Evolutionary conservation across 345 rosid genomes (phyloP).

Genomic region (Passiflora organensis): DNA sequence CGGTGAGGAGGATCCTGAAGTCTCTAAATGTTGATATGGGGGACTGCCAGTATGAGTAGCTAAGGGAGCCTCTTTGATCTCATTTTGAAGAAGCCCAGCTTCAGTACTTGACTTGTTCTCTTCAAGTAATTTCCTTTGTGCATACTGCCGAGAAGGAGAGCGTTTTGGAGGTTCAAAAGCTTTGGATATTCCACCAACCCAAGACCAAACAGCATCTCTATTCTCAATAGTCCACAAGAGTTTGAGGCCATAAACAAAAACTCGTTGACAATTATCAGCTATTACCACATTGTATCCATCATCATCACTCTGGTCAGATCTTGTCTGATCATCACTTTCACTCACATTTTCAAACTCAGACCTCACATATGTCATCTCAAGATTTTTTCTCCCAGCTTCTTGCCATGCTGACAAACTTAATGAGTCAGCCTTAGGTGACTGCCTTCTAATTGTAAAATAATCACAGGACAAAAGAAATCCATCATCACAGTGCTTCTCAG

Average conservation of each 20-base stretch:
- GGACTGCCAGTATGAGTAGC: constrained; percentile 30
- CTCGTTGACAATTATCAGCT: constrained; percentile 93
- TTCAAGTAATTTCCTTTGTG: constrained; percentile 77
- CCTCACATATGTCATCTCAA: constrained; percentile 88
- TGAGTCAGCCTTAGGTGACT: constrained; percentile 90
- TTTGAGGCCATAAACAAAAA: constrained; percentile 91
- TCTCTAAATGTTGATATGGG: constrained; percentile 39
- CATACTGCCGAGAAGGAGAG: constrained; percentile 88
- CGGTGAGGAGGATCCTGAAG: constrained; percentile 38
- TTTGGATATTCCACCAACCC: constrained; percentile 88
- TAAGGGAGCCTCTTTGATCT: constrained; percentile 30
- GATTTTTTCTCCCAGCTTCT: constrained; percentile 94
- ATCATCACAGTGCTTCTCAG: constrained; percentile 79
- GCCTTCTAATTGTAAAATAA: constrained; percentile 93
- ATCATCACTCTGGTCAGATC: constrained; percentile 91
- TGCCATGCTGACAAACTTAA: constrained; percentile 92
- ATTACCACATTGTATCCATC: constrained; percentile 94
- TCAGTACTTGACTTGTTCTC: constrained; percentile 49
- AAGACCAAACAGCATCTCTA: constrained; percentile 96
- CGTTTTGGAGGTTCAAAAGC: constrained; percentile 89
- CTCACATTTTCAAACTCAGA: constrained; percentile 97
- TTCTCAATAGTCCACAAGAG: constrained; percentile 87
- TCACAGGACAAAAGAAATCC: constrained; percentile 88
- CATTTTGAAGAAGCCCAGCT: constrained; percentile 41
- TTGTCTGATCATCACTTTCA: constrained; percentile 88